Evolutionary conservation across 108 stramenopile species (phyloP).

Genomic region (Cyclotella sp.): DNA sequence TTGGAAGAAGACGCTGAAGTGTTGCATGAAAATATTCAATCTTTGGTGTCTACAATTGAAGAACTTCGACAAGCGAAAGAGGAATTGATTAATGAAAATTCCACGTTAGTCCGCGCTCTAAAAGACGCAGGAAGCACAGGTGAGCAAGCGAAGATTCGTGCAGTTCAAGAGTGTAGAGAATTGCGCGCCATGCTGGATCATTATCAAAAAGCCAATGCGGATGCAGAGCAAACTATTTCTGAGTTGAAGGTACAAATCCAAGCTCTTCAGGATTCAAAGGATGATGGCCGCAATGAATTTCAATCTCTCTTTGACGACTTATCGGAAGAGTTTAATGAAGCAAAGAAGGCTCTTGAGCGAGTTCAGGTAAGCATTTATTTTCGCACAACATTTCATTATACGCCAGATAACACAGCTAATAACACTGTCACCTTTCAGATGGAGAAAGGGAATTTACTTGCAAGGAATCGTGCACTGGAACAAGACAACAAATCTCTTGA

Average conservation of each 20-base stretch:
- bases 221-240: conserved; percentile 19
- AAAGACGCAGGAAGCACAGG: conserved; percentile 23
- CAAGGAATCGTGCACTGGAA: conserved; percentile 42
- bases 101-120: conserved; percentile 5
- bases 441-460: conserved; percentile 32
- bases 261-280: conserved; percentile 28
- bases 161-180: conserved; percentile 11
- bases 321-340: conserved; percentile 22
- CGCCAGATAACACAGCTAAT: not conserved
- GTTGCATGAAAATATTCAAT: conserved; percentile 27
- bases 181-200: conserved; percentile 23
- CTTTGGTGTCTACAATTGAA: conserved; percentile 11
- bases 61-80: conserved; percentile 7
- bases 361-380: conserved; percentile 7
- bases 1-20: conserved; percentile 26
- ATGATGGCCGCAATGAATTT: conserved; percentile 13
- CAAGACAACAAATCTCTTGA: conserved; percentile 48
- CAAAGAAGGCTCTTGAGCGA: conserved; percentile 11
- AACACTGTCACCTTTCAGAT: not conserved
- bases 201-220: conserved; percentile 12
- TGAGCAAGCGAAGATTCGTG: conserved; percentile 21
- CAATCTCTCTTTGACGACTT: conserved; percentile 30
- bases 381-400: not conserved
- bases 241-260: conserved; percentile 34
- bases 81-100: conserved; percentile 23